Percentiles rank a stretch among this genome's conserved stretches.
Conservation (phyloP, 345 rosid genomes). For the Cardamine occulta region DNA sequence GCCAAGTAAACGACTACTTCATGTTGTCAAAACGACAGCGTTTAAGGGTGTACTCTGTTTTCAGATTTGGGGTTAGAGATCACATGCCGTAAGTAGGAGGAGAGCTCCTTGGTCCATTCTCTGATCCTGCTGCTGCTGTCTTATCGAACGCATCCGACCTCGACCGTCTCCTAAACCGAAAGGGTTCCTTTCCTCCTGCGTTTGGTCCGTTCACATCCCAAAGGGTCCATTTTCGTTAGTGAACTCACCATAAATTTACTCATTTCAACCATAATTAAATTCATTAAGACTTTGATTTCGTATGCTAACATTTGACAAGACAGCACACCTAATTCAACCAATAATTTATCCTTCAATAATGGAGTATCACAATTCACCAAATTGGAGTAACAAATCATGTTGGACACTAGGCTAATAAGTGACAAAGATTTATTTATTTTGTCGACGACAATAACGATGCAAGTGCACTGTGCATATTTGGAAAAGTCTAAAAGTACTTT, state of each 20-base stretch:
- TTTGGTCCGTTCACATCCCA: constrained; percentile 47
- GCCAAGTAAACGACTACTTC: constrained; percentile 17
- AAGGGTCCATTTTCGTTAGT: constrained; percentile 33
- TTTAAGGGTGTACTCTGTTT: constrained; percentile 16
- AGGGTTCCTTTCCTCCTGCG: constrained; percentile 79
- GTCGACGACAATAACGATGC: not conserved
- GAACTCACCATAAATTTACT: constrained; percentile 12
- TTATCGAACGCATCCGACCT: constrained; percentile 77
- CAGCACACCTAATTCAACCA: not conserved
- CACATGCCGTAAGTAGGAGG: constrained; percentile 86
- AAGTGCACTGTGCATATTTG: not conserved
- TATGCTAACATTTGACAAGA: constrained; percentile 19
- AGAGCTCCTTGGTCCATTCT: constrained; percentile 71
- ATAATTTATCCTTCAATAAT: no score
- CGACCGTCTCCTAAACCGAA: constrained; percentile 78
- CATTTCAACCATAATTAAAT: not conserved
- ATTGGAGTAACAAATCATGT: not conserved
- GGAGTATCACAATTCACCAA: not conserved
- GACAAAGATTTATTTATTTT: constrained; percentile 1
- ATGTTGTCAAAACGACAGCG: constrained; percentile 6
- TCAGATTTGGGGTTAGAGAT: constrained; percentile 41
- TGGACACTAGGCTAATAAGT: not conserved
- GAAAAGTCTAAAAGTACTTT: constrained; percentile 5
- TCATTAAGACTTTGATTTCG: not conserved
- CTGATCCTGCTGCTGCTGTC: constrained; percentile 49